Base-by-base conservation (phyloP, 2,329 filamentous ascomycete species). In the Talaromyces sp. region DNA sequence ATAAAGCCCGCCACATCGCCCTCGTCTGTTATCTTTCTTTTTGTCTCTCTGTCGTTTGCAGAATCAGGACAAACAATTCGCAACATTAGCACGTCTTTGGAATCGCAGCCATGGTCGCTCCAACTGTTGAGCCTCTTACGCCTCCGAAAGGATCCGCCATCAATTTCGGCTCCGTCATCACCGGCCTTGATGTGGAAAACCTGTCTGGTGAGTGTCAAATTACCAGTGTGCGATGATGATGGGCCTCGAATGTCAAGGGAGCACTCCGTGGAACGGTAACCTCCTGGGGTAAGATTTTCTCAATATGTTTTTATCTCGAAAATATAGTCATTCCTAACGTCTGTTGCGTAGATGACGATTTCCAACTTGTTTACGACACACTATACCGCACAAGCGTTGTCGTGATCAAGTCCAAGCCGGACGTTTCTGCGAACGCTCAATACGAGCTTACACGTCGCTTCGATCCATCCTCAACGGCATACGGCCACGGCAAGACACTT, bases 401-500 rank as follows among this genome's bases (percentile, higher is more conserved):
- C 11, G 81, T 92, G 29, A 83, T 92, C 76, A 91, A 88, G 72
- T 79, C 84, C 69, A 88, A 91, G 70, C 69, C 77, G 50, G 78
- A 83, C 48, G 77, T 88, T 26, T 83, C 87, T 0, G 86, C 90
- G 1, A 85, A 83, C 68, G 86, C 88, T 8, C 89, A 92, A 70
- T 92, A 87, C 68, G 84, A 88, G 64, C 79, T 92, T 46, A 92
- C 89, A 2, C 85, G 83, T 56, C 83, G 84, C 59, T 92, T 92
- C 73, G 90, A 92, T 67, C 88, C 89, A 0, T 68, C 78, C 6
- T 80, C 81, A 1, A 80, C 80, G 14, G 82, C 81, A 14, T 92
- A 92, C 72, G 89, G 89, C 17, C 89, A 92, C 70, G 89, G 88
- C 69, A 90, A 88, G 74, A 89, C 88, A 0, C 78, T 90, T 54